Percentiles rank a stretch among this genome's conserved stretches.
Conservation (phyloP, 1,284 basidiomycete genomes). For the Testicularia cyperi region DNA sequence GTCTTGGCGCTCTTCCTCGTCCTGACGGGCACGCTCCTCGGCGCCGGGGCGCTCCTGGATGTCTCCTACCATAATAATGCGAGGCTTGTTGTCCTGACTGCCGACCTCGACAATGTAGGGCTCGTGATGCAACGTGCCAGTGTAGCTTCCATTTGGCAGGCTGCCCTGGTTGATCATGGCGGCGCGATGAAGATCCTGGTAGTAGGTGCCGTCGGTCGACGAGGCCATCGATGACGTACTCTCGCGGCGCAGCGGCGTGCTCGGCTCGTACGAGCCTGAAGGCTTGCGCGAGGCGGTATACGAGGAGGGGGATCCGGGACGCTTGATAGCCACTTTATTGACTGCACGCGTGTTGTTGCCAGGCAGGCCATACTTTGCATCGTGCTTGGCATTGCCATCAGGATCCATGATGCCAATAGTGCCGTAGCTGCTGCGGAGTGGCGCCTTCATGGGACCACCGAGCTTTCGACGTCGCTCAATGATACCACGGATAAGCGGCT, state of each 20-base stretch:
- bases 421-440: constrained; percentile 48
- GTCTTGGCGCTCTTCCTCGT: background rate
- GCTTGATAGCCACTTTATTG: constrained; percentile 54
- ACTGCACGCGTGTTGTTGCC: constrained; percentile 16
- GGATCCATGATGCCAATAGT: constrained; percentile 27
- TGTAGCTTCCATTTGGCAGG: constrained; percentile 8
- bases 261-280: constrained; percentile 14
- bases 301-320: constrained; percentile 30
- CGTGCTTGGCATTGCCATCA: constrained; percentile 5
- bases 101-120: constrained; percentile 54
- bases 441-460: constrained; percentile 43
- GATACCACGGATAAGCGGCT: constrained; percentile 57
- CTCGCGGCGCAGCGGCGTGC: constrained; percentile 15
- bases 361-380: constrained; percentile 33
- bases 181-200: constrained; percentile 18
- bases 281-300: constrained; percentile 6
- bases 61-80: constrained; percentile 35
- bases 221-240: constrained; percentile 20
- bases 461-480: constrained; percentile 56
- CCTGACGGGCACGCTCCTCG: constrained; percentile 8
- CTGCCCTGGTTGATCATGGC: constrained; percentile 8
- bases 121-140: constrained; percentile 19
- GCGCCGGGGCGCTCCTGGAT: constrained; percentile 32
- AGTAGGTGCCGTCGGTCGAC: constrained; percentile 12
- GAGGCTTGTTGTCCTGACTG: constrained; percentile 23